Base-by-base conservation (phyloP, 805 yeast genomes). In the Metschnikowia cerradonensis region DNA sequence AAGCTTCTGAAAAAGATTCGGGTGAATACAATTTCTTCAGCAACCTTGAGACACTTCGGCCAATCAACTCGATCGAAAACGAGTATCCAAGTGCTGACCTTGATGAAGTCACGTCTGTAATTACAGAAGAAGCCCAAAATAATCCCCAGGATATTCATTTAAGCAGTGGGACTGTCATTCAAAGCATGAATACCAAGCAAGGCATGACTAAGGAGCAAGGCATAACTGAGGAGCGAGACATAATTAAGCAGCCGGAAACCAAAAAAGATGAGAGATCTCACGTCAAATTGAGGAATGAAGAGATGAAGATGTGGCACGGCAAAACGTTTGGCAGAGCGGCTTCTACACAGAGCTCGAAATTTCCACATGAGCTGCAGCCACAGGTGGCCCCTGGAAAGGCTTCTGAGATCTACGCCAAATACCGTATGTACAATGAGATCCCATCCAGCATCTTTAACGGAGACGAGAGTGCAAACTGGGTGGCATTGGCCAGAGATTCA, bases 401-500 rank as follows among this genome's bases (percentile, higher is more conserved):
- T 6, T 47, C 59, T 1, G 38, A 45, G 10, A 38, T 48, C 13
- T 50, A 52, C 40, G 42, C 51, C n/a, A 55, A 34, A 36, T 58
- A 56, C 49, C 53, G 49, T 41, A 35, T 44, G 14, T 57, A 55
- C 43, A 55, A 57, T 15, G 41, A 46, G 17, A 47, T 55, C 13
- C 60, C 60, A 2, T 23, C 50, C 8, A 52, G 54, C 32, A 54
- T 59, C 14, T 54, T 61, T 48, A 53, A 53, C 39, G 47, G 41
- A 14, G 67, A 62, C 38, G 61, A 61, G 1, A 57, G 57, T 36
- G 52, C 58, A 6, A 64, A 64, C 45, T 64, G 68, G 68, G 50
- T 53, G 1, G 33, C 56, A 4, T 55, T 69, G 17, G 46, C 63
- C 4, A 51, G 65, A 20, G 72, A 67, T 14, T 63, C 62, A 34